Evolutionary conservation across 805 yeast genomes (phyloP).

Genomic region (Brettanomyces nanus): DNA sequence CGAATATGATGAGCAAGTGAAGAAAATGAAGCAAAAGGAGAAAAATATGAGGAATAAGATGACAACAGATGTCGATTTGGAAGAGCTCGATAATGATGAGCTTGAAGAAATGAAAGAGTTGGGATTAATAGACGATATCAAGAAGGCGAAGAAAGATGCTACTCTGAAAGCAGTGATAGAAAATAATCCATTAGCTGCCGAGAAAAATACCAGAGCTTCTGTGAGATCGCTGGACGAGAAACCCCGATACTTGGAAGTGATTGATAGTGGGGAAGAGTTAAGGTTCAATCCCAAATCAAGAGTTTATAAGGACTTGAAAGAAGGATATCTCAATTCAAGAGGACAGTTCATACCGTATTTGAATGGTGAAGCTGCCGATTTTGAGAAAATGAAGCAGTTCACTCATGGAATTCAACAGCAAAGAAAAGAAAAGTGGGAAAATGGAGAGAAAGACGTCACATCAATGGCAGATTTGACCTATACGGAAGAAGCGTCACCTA

Average conservation of each 20-base stretch:
- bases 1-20: slow-evolving; percentile 48
- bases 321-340: slow-evolving; percentile 27
- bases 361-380: slow-evolving; percentile 50
- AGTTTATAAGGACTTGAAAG: slow-evolving; percentile 24
- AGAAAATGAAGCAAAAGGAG: slow-evolving; percentile 35
- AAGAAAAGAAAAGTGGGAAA: slow-evolving; percentile 13
- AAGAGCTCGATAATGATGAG: slow-evolving; percentile 29
- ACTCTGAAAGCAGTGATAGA: slow-evolving; percentile 6
- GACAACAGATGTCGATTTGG: slow-evolving; percentile 12
- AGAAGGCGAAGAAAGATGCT: slow-evolving; percentile 13
- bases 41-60: slow-evolving; percentile 17
- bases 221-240: slow-evolving; percentile 67
- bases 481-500: slow-evolving; percentile 38
- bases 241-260: slow-evolving; percentile 57
- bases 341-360: slow-evolving; percentile 46
- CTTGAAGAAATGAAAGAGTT: slow-evolving; percentile 33
- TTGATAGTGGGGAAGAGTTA: slow-evolving; percentile 34
- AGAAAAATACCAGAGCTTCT: slow-evolving; percentile 25
- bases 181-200: slow-evolving; percentile 10
- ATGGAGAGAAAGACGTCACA: slow-evolving; percentile 7
- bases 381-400: slow-evolving; percentile 38
- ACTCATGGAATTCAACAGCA: slow-evolving; percentile 25
- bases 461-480: slow-evolving; percentile 17
- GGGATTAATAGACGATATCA: slow-evolving; percentile 23
- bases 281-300: slow-evolving; percentile 51